These are phyloP conservation scores for Aquilaria malaccensis DNA, from an alignment of 345 rosid genomes.

Conservation along the genomic window DNA sequence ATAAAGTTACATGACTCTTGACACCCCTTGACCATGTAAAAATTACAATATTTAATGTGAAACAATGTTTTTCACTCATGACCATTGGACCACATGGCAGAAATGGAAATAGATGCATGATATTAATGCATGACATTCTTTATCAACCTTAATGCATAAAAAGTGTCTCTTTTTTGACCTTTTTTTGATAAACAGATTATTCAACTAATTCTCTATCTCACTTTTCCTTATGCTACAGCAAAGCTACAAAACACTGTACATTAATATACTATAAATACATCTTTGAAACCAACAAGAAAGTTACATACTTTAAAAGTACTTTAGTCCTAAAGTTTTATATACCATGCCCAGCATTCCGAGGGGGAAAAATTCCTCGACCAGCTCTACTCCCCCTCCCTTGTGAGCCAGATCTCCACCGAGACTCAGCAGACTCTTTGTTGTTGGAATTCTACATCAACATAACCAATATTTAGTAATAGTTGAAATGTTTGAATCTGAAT, in stretches of 20 bases:
- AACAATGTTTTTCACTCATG: no score
- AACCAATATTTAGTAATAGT: neutral
- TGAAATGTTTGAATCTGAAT: constrained; percentile 10
- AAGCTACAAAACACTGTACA: neutral
- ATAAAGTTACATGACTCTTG: no score
- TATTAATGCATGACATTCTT: no score
- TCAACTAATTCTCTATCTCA: no score
- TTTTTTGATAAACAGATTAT: no score
- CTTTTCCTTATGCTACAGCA: neutral
- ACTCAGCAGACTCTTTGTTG: constrained; percentile 62
- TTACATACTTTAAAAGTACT: constrained; percentile 1
- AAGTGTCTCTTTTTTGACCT: no score
- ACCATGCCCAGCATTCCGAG: constrained; percentile 58
- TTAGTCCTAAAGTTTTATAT: constrained; percentile 11
- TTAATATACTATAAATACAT: neutral
- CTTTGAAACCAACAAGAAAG: neutral
- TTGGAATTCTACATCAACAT: constrained; percentile 37
- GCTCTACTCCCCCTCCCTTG: constrained; percentile 60
- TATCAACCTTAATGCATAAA: no score
- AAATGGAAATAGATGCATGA: no score
- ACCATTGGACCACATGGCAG: no score
- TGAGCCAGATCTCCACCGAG: constrained; percentile 63
- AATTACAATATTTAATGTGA: no score
- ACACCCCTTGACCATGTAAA: no score
- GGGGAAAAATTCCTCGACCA: constrained; percentile 40